Conservation (phyloP, 257 asterid genomes). For the Solanum appendiculatum region DNA sequence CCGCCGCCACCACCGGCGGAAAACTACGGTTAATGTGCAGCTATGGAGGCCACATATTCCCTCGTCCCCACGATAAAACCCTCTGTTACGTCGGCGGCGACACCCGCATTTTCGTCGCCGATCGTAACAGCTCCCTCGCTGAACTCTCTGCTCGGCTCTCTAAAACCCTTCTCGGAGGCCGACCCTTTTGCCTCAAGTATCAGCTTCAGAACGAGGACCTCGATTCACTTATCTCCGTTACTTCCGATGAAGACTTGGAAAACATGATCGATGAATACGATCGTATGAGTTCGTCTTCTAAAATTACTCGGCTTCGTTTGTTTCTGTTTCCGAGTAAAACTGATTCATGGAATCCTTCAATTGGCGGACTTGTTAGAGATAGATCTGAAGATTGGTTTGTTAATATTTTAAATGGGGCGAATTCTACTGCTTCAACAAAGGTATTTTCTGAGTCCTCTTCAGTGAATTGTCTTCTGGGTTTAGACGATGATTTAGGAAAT, state of each 20-base stretch:
- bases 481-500: slow-evolving; percentile 37
- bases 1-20: slow-evolving; percentile 7
- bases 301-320: slow-evolving; percentile 54
- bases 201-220: slow-evolving; percentile 85
- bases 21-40: slow-evolving; percentile 94
- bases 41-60: slow-evolving; percentile 88
- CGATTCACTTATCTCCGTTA: slow-evolving; percentile 73
- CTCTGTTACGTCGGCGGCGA: slow-evolving; percentile 90
- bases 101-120: slow-evolving; percentile 74
- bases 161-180: slow-evolving; percentile 49
- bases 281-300: slow-evolving; percentile 30
- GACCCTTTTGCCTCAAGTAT: slow-evolving; percentile 56
- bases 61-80: slow-evolving; percentile 88
- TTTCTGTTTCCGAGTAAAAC: slow-evolving; percentile 18
- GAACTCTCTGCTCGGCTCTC: slow-evolving; percentile 68
- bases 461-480: slow-evolving; percentile 60
- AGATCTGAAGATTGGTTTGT: slow-evolving; percentile 86
- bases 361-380: slow-evolving; percentile 22
- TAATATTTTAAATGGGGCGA: slow-evolving; percentile 63
- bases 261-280: slow-evolving; percentile 92
- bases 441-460: slow-evolving; percentile 68
- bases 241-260: slow-evolving; percentile 83
- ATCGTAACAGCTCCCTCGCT: slow-evolving; percentile 51
- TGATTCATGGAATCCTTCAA: slow-evolving; percentile 8
- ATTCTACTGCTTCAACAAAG: slow-evolving; percentile 17